Base-by-base conservation (phyloP, 805 yeast genomes). In the Hanseniaspora opuntiae region DNA sequence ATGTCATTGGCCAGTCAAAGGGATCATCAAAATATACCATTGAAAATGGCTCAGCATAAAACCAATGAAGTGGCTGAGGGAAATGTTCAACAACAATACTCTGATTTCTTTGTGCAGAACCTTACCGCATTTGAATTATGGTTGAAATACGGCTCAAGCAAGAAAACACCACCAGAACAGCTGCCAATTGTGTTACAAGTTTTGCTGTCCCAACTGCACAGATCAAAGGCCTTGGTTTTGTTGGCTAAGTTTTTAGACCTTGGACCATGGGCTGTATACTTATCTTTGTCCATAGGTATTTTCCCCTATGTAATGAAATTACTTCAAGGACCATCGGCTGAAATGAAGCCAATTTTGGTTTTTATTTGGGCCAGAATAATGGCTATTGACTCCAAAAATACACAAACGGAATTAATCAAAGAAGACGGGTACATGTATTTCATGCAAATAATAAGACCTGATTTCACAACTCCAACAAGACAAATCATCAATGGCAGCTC, bases 341-440 rank as follows among this genome's bases (percentile, higher is more conserved):
- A 93, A 62, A 72, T 93, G 56, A 88, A 88, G 61, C 97, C 97
- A 0, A 95, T 90, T 3, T 69, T 93, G 55, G 93, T 93, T 1
- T 93, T 90, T 62, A 93, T 93, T 53, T 93, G 98, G 98, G 96
- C 97, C 0, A 74, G 97, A 59, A 87, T 93, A 22, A 87, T 93
- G 93, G 89, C 97, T 3, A 94, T 93, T 24, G 97, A 90, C 66
- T 83, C 84, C 64, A 77, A 79, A 58, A 83, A 84, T 61, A 86
- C 96, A 3, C 98, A 93, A 65, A 88, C 83, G 57, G 98, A 93
- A 62, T 74, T 93, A 32, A 77, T 93, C 58, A 89, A 89, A 61
- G 97, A 90, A 62, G 84, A 83, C 62, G 96, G 96, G 0, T 89
- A 81, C 66, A 79, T 81, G 60, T 90, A 93, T 65, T 93, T 93